Evolutionary conservation across 371 early-diverging fungal species (phyloP), one percentile per base, ranked within the genome.

Genomic region (Furculomyces boomerangus): DNA sequence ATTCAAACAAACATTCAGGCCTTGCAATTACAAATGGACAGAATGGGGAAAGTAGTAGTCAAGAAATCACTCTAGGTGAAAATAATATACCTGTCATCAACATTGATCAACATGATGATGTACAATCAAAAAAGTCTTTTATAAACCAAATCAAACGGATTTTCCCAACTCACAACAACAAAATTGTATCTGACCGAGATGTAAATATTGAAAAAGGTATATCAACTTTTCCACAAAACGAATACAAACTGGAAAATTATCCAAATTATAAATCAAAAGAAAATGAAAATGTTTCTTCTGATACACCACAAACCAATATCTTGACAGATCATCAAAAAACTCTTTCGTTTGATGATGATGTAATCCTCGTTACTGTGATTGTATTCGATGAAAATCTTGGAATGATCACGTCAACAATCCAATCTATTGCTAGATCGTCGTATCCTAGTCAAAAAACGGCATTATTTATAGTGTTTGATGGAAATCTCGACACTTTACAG

Each of bases 381-480:
- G 57, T 57, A 32, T 60, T 54, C 32, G 47, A 47, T 5, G 67
- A 66, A 50, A 41, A 49, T 16, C 40, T 57, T 10, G 64, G 60
- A 28, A 59, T 57, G 32, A 57, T 66, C 40, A 56, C 66, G 1
- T 37, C 61, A 52, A 61, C 63, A 31, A 41, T 66, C 24, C 61
- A 66, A 39, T 54, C 64, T 8, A 57, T 66, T 28, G 61, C 64
- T 22, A 61, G 62, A 10, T 60, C 61, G 22, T 52, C 65, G 27
- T 60, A 66, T 32, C 54, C 56, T 1, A 62, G 57, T 44, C 28
- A 60, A 39, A 61, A 61, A 57, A 58, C 52, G 30, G 28, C 61
- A 31, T 56, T 66, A 40, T 63, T 63, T 61, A 44, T 65, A 10
- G 61, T 66, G 51, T 57, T 59, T 51, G 67, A 66, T 53, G 67